Conservation (phyloP, 2,329 filamentous ascomycete genomes). For the Aciculosporium take region DNA sequence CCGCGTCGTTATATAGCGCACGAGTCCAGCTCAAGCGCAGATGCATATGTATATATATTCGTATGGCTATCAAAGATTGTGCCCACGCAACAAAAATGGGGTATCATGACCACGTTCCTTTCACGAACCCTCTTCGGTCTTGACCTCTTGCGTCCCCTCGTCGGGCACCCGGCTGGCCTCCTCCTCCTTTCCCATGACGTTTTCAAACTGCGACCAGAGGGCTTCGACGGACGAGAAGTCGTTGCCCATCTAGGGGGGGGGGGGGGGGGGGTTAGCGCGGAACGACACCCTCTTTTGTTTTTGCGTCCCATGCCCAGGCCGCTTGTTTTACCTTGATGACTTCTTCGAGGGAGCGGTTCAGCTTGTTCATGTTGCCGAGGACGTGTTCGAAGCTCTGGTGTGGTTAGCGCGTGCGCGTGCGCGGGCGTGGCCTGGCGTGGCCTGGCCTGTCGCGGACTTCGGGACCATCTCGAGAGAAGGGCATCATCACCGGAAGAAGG, state of each 20-base stretch:
- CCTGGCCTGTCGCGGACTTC: too few relatives aligned
- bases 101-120: too few relatives aligned
- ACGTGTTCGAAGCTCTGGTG: slow-evolving; percentile 81
- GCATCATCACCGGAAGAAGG: too few relatives aligned
- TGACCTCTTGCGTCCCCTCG: slow-evolving; percentile 13
- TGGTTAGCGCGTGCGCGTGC: too few relatives aligned
- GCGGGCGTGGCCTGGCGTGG: too few relatives aligned
- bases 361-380: slow-evolving; percentile 86
- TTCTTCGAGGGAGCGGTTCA: slow-evolving; percentile 84
- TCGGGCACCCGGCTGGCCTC: slow-evolving; percentile 12
- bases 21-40: background rate
- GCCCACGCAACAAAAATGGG: too few relatives aligned
- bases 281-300: background rate
- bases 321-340: slow-evolving; percentile 76
- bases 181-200: slow-evolving; percentile 69
- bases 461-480: too few relatives aligned
- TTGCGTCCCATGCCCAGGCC: slow-evolving; percentile 6
- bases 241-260: slow-evolving; percentile 57
- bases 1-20: too few relatives aligned
- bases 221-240: slow-evolving; percentile 96
- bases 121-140: slow-evolving; percentile 10
- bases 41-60: background rate
- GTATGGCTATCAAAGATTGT: too few relatives aligned
- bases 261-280: background rate
- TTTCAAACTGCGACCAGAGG: slow-evolving; percentile 93